Base-by-base conservation (phyloP, 2,329 filamentous ascomycete species). In the Colletotrichum melonis region DNA sequence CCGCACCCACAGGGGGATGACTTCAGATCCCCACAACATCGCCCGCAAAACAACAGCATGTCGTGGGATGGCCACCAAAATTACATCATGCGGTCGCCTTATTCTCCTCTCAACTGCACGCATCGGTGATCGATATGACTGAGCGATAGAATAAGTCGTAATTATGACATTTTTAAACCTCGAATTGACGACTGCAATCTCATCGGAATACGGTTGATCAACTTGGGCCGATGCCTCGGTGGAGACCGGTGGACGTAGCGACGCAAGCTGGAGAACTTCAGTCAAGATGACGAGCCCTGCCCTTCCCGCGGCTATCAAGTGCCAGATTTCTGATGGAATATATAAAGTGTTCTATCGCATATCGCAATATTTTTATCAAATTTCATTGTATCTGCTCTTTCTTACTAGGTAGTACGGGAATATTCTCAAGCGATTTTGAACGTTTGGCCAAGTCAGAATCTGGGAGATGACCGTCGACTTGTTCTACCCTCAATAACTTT, bases 21-120 rank as follows among this genome's bases (percentile, higher is more conserved):
- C 70, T 73, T 73, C 70, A 73, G 70, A 60, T 70, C 67, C 60
- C 70, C 70, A 73, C 70, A 73, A 28, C 58, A 59, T 55, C 54
- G 35, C 49, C 70, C 55, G 22, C 60, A 62, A 32, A 3, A 12
- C 19, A 52, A n/a, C 38, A 16, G 49, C 60, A 24, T 22, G 30
- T 22, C 8, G 5, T 26, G 38, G n/a, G 42, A 70, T 70, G 67
- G 70, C 54, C 30, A n/a, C 3, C n/a, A 16, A 16, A 30, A 73
- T 73, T 73, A 73, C 70, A 73, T 73, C 70, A 73, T 22, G 12
- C 35, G 24, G 42, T 4, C 28, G 46, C 46, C 35, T 5, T 54
- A 9, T 54, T 32, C 26, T 9, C 67, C 32, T 28, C 46, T 8
- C 7, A 9, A 4, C 14, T 12, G 24, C 12, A 14, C 12, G 1